Conservation (phyloP, 257 asterid species). For the Solanum stenotomum region DNA sequence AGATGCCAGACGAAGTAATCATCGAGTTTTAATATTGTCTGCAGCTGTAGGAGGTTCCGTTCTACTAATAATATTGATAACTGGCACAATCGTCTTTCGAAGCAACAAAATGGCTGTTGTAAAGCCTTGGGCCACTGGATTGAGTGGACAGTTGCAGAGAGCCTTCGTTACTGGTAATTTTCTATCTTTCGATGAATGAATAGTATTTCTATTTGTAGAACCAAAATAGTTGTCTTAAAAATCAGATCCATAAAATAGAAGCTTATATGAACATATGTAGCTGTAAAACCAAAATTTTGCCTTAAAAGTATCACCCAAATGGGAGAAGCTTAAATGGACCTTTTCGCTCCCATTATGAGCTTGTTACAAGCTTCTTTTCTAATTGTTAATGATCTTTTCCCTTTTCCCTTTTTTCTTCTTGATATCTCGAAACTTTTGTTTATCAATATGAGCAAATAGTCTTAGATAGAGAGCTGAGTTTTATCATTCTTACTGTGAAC, state of each 20-base stretch:
- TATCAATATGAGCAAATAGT: not conserved
- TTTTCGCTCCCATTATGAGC: not conserved
- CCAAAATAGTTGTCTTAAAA: not conserved
- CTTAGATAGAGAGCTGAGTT: not conserved
- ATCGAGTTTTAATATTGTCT: constrained; percentile 16
- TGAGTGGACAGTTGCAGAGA: constrained; percentile 91
- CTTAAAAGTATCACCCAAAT: not conserved
- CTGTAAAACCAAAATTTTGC: not conserved
- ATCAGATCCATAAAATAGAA: not conserved
- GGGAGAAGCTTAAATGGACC: not conserved
- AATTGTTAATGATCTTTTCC: not conserved
- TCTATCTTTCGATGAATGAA: not conserved
- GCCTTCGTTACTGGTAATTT: constrained; percentile 70
- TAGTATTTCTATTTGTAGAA: not conserved
- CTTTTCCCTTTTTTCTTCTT: not conserved
- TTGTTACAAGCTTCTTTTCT: not conserved
- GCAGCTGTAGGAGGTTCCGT: constrained; percentile 50
- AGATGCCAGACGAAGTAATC: not conserved
- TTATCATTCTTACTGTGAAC: not conserved
- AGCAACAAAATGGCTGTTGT: constrained; percentile 62
- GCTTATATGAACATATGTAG: not conserved
- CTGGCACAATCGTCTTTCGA: constrained; percentile 20
- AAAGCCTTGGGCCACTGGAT: constrained; percentile 89
- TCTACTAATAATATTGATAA: constrained; percentile 27
- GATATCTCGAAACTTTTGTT: not conserved